Evolutionary conservation across 805 yeast species (phyloP).

Genomic region (Lachancea fermentati): DNA sequence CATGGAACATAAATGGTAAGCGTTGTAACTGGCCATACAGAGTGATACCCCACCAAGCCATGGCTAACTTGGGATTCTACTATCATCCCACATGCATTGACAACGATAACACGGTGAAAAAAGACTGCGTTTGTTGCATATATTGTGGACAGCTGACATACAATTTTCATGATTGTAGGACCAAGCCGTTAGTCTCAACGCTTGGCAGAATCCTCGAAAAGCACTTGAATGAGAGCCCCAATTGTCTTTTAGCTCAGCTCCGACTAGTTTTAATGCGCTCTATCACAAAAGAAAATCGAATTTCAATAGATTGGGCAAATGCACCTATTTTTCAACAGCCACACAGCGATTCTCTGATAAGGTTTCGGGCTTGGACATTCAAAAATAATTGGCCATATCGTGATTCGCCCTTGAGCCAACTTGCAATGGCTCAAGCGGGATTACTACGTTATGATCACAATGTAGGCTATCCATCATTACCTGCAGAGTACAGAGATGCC

Average conservation of each 20-base stretch:
- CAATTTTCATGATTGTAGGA: conserved; percentile 22
- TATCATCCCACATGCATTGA: conserved; percentile 19
- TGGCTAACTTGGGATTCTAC: conserved; percentile 27
- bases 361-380: conserved; percentile 18
- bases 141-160: conserved; percentile 19
- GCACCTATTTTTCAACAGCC: conserved; percentile 21
- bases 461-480: conserved; percentile 23
- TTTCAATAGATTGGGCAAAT: conserved; percentile 21
- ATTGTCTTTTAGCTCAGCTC: conserved; percentile 3
- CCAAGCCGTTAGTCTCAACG: conserved; percentile 21
- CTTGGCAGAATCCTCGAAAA: conserved; percentile 20
- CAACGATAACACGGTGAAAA: conserved; percentile 5
- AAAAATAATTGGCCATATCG: conserved; percentile 25
- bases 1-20: conserved; percentile 16
- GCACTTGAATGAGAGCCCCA: conserved; percentile 15
- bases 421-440: conserved; percentile 49
- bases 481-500: conserved; percentile 39
- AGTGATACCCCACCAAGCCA: conserved; percentile 24
- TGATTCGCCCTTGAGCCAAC: conserved; percentile 15
- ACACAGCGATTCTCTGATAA: conserved; percentile 7
- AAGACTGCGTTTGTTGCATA: conserved; percentile 24
- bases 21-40: conserved; percentile 28
- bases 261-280: conserved; percentile 2
- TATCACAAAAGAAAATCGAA: conserved; percentile 4
- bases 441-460: conserved; percentile 48